Evolutionary conservation across 2,329 filamentous ascomycete species (phyloP).

Genomic region (Blastomyces emzantsi): DNA sequence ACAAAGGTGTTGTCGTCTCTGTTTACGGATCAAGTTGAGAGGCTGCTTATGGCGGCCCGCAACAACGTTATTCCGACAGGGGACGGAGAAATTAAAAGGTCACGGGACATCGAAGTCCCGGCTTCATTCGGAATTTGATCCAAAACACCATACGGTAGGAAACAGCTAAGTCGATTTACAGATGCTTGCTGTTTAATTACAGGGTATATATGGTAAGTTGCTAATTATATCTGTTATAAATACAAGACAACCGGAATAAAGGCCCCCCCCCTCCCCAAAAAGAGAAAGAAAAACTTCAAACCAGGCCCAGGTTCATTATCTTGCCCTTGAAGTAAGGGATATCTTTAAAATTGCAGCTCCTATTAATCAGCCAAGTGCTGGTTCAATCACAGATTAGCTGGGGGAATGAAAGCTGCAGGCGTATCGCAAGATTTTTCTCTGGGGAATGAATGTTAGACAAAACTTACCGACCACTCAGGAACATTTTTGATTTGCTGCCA

Average conservation of each 20-base stretch:
- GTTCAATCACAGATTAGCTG: slow-evolving; percentile 9
- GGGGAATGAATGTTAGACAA: neutral
- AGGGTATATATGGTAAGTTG: neutral
- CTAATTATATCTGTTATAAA: neutral
- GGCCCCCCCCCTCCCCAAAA: neutral
- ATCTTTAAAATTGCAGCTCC: neutral
- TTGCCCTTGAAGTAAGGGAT: neutral
- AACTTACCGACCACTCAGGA: slow-evolving; percentile 72
- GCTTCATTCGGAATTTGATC: too few relatives aligned
- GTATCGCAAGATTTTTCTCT: too few relatives aligned
- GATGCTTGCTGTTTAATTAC: neutral
- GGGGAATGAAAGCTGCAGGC: slow-evolving; percentile 1
- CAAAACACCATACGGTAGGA: neutral
- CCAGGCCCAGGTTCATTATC: slow-evolving; percentile 12
- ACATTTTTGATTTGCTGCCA: slow-evolving; percentile 86
- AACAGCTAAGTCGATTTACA: neutral
- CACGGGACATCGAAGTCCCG: neutral
- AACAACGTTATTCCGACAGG: slow-evolving; percentile 4
- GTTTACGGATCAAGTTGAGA: neutral
- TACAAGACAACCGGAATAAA: neutral
- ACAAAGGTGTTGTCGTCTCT: slow-evolving; percentile 3
- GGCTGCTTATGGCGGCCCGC: neutral
- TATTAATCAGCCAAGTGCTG: slow-evolving; percentile 36
- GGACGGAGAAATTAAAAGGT: neutral
- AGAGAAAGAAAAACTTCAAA: neutral